Conservation (phyloP, 495 filamentous ascomycete genomes). For the Elasticomyces elasticus region DNA sequence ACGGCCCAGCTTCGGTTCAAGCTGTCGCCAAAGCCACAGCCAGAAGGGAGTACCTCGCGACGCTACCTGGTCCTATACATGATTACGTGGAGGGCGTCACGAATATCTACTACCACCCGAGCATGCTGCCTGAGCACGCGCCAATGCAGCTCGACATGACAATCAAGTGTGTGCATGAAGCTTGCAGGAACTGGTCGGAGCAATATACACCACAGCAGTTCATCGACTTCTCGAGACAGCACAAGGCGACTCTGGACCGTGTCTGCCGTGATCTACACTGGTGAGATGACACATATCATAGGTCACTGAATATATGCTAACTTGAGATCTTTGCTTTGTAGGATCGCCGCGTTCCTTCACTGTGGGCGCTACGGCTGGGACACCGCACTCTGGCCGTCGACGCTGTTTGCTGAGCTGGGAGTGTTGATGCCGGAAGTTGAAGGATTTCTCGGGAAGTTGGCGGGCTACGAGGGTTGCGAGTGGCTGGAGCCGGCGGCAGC, state of each 20-base stretch:
- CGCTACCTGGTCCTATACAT: neutral
- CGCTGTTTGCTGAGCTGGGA: neutral
- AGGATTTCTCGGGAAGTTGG: neutral
- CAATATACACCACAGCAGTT: neutral
- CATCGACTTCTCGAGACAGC: neutral
- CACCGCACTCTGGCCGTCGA: neutral
- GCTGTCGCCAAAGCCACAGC: neutral
- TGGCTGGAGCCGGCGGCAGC: neutral
- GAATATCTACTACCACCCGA: neutral
- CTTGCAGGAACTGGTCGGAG: neutral
- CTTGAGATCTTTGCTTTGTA: too few species aligned
- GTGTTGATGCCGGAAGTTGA: neutral
- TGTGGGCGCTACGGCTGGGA: neutral
- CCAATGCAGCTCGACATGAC: neutral
- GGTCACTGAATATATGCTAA: too few species aligned
- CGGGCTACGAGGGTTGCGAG: neutral
- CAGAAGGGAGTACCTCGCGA: neutral
- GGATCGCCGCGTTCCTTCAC: neutral
- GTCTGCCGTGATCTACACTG: neutral
- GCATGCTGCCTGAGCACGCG: neutral
- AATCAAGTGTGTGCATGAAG: neutral
- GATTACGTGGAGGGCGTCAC: neutral
- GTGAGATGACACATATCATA: too few species aligned
- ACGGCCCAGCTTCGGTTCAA: too few species aligned
- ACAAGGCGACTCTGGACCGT: neutral